Evolutionary conservation across 208 protist species (phyloP), one percentile per base, ranked within the genome.

Genomic region (Trypanosoma platydactyli): DNA sequence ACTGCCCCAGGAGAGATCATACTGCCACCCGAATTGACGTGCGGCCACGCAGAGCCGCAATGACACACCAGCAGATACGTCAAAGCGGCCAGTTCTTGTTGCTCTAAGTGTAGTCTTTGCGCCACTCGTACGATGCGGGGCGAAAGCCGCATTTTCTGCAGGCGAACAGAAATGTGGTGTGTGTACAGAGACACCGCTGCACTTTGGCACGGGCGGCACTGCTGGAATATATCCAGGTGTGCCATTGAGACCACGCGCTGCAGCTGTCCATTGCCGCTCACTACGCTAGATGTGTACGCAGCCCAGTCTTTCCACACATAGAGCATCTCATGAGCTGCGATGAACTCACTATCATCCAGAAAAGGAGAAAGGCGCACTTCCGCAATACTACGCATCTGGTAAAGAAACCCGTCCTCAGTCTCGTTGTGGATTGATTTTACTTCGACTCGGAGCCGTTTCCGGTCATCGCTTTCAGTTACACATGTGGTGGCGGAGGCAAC

Each of bases 31-130:
- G 38, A 27, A 49, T 24, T 64, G 16, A 48, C 59, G 11, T 65
- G 20, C 3, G 71, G 65, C 57, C 56, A 76, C 22, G 54, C 35
- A 29, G 71, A 69, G 22, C 71, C 71, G 50, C 59, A 68, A 68
- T 96, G 88, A 68, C 80, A 90, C 6, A 96, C 44, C 20, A 94
- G 79, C 9, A 94, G 25, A 59, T 89, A 96, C 20, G 75, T 82
- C 1, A 96, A 64, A 25, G 81, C 86, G 0, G 56, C 15, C 5
- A 65, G 30, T 33, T 94, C 86, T 48, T 87, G 80, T 16, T 60
- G 24, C 22, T 77, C 62, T 13, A 96, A 71, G 11, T 68, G 24
- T 50, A 96, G 71, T 2, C 76, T 75, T n/a, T 60, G 25, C 42
- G 74, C 76, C 29, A 96, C 73, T 1, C 91, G 91, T 33, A 92